These are phyloP conservation scores for Diaporthe ilicicola DNA, from an alignment of 2,329 filamentous ascomycete species.

Conservation along the genomic window DNA sequence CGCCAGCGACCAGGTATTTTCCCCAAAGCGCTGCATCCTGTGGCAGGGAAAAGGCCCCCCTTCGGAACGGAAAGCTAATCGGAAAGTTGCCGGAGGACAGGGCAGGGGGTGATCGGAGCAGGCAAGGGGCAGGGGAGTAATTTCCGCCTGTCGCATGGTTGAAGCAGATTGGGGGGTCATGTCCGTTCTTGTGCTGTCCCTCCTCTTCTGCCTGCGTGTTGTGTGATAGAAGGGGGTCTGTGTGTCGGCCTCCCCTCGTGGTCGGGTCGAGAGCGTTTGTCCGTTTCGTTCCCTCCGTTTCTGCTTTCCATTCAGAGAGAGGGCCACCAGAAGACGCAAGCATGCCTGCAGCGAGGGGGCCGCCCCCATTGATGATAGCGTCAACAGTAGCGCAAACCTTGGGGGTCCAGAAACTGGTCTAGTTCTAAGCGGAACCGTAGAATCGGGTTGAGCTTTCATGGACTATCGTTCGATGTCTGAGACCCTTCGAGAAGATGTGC, in stretches of 20 bases:
- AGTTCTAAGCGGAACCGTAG: slow-evolving; percentile 10
- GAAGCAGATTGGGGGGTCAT: slow-evolving; percentile 19
- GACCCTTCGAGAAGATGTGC: slow-evolving; percentile 8
- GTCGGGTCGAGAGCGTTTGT: no score
- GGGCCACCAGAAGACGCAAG: not conserved
- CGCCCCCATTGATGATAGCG: slow-evolving; percentile 1
- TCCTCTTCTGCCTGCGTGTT: not conserved
- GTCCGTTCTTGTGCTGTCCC: not conserved
- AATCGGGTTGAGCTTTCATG: not conserved
- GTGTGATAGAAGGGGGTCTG: slow-evolving; percentile 23
- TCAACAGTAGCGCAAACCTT: slow-evolving; percentile 20
- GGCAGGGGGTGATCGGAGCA: not conserved
- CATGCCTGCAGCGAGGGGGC: not conserved
- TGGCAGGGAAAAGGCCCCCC: not conserved
- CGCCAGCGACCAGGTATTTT: not conserved
- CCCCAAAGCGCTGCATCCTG: slow-evolving; percentile 1
- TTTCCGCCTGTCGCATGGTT: slow-evolving; percentile 21
- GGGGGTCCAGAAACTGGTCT: not conserved
- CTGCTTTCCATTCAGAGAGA: not conserved
- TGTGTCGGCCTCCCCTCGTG: slow-evolving; percentile 15
- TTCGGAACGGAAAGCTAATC: slow-evolving; percentile 4
- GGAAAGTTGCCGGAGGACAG: slow-evolving; percentile 16
- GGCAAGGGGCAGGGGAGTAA: slow-evolving; percentile 20
- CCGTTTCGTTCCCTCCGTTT: not conserved
- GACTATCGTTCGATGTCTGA: slow-evolving; percentile 19